phyloP scores from a whole-genome alignment of 2,329 filamentous ascomycete species.

The Apiospora phragmitis region DNA sequence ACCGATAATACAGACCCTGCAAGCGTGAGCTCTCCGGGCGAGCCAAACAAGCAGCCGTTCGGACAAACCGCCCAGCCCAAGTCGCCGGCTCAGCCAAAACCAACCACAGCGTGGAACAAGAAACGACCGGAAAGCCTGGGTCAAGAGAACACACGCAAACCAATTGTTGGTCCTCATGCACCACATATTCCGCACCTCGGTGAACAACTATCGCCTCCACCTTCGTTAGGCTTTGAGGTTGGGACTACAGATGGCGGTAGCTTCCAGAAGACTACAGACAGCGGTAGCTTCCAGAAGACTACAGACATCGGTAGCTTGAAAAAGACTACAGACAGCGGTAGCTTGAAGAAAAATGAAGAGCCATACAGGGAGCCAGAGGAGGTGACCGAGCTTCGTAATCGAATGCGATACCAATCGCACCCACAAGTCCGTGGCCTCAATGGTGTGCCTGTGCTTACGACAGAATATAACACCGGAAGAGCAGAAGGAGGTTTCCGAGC shows the following conservation, averaged over 20 bases:
- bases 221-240: neutral
- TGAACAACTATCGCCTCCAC: neutral
- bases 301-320: no score
- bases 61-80: neutral
- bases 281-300: no score
- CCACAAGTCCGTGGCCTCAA: neutral
- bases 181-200: neutral
- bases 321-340: neutral
- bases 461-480: constrained; percentile 2
- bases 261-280: neutral
- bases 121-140: neutral
- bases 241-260: neutral
- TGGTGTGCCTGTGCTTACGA: neutral
- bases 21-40: neutral
- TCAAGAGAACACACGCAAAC: neutral
- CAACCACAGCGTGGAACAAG: neutral
- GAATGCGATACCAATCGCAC: neutral
- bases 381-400: neutral
- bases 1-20: neutral
- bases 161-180: neutral
- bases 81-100: neutral
- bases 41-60: neutral
- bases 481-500: neutral
- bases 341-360: neutral
- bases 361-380: neutral